These are phyloP conservation scores for Pythium sukuiense DNA, from an alignment of 352 stramenopile species.

Conservation along the genomic window DNA sequence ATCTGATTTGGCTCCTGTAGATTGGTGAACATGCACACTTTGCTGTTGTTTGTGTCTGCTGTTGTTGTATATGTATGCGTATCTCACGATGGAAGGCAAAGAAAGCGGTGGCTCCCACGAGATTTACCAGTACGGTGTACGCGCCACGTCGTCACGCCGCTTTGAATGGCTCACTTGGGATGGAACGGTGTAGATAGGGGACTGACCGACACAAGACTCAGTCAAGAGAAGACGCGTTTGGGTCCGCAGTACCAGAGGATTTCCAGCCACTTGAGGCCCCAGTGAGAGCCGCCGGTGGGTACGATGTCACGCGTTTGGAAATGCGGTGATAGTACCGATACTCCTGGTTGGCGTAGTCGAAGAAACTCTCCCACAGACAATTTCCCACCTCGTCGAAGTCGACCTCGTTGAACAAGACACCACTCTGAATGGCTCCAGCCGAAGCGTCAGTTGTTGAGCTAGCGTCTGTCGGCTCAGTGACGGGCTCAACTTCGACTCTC, in stretches of 20 bases:
- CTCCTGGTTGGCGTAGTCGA: slow-evolving; percentile 52
- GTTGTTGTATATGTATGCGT: no score
- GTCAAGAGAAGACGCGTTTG: background rate
- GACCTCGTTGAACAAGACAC: slow-evolving; percentile 38
- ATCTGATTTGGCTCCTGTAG: slow-evolving; percentile 30
- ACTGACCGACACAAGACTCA: background rate
- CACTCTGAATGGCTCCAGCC: background rate
- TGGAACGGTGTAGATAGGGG: slow-evolving; percentile 1
- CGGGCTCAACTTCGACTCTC: background rate
- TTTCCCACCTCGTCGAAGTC: slow-evolving; percentile 53
- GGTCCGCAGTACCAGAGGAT: background rate
- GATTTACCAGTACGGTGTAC: background rate
- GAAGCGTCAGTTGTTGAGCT: background rate
- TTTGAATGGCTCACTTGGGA: background rate
- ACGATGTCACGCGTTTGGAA: slow-evolving; percentile 50
- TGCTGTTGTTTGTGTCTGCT: slow-evolving; percentile 15
- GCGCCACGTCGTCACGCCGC: background rate
- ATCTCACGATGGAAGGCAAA: background rate
- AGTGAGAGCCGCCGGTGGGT: slow-evolving; percentile 1
- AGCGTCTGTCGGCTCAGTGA: background rate
- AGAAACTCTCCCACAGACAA: slow-evolving; percentile 71
- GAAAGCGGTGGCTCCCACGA: background rate
- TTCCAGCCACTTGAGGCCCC: background rate
- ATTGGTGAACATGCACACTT: slow-evolving; percentile 27
- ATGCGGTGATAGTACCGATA: slow-evolving; percentile 71